Percentiles rank a stretch among this genome's conserved stretches.
Conservation (phyloP, 192 early-diverging fungal genomes). For the Podila epicladia region DNA sequence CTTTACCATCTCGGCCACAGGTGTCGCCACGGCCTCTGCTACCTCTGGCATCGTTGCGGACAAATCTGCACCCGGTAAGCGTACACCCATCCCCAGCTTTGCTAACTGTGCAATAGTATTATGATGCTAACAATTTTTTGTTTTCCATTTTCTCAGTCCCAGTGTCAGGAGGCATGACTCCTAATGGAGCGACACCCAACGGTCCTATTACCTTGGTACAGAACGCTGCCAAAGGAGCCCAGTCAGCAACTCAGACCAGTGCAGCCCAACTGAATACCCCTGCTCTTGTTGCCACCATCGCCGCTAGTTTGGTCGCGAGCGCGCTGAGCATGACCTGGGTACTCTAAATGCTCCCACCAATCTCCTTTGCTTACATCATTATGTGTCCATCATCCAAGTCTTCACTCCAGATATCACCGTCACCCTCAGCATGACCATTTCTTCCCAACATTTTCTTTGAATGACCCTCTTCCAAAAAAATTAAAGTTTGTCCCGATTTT, state of each 20-base stretch:
- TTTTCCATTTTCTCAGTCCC: background rate
- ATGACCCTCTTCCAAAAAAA: background rate
- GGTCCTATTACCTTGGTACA: slow-evolving; percentile 25
- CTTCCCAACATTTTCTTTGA: background rate
- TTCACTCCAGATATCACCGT: no score
- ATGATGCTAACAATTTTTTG: background rate
- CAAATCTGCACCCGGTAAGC: slow-evolving; percentile 11
- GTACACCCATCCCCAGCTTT: background rate
- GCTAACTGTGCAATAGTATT: background rate
- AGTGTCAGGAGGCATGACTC: background rate
- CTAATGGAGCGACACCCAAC: slow-evolving; percentile 11
- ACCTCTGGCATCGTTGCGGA: background rate
- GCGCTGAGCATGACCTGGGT: background rate
- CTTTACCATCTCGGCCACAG: slow-evolving; percentile 16
- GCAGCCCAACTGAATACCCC: background rate
- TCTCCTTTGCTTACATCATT: background rate
- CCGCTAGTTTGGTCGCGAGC: background rate
- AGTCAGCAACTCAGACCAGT: background rate
- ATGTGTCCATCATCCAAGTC: no score
- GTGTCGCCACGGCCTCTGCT: background rate
- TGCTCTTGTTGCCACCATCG: background rate
- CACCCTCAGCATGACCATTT: background rate
- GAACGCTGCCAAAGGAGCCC: slow-evolving; percentile 22
- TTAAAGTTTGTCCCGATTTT: background rate
- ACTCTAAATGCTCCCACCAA: background rate